Percentiles rank a stretch among this genome's conserved stretches.
These are phyloP conservation scores for Smittium culicis DNA, from an alignment of 371 early-diverging fungal genomes.

Conservation along the genomic window DNA sequence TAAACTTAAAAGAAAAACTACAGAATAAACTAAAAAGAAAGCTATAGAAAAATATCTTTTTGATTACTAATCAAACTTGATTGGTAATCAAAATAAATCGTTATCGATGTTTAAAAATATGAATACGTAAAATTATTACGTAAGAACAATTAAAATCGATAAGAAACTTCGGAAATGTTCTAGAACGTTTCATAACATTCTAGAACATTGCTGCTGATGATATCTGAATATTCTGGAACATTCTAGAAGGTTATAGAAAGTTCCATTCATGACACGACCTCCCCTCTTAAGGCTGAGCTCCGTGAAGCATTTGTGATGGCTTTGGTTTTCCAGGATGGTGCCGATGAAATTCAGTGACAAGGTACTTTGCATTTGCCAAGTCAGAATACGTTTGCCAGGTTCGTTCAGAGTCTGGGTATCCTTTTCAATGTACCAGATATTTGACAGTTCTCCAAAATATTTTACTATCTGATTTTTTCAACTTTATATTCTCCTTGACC, in stretches of 20 bases:
- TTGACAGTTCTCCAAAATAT: constrained; percentile 14
- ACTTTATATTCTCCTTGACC: constrained; percentile 29
- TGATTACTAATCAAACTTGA: no score
- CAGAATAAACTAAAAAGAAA: no score
- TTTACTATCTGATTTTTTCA: constrained; percentile 20
- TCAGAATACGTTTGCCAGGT: constrained; percentile 15
- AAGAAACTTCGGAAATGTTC: constrained; percentile 5
- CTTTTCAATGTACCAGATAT: constrained; percentile 27
- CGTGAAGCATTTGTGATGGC: constrained; percentile 10
- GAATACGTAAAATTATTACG: background rate
- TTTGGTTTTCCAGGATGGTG: constrained; percentile 11
- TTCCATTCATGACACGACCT: constrained; percentile 12
- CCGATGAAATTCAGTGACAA: constrained; percentile 9
- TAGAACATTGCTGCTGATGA: constrained; percentile 8
- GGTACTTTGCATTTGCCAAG: constrained; percentile 9
- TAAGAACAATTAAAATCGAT: background rate
- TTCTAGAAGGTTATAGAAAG: constrained; percentile 5
- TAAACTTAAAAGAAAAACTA: no score
- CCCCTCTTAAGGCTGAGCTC: constrained; percentile 11
- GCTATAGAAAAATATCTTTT: no score
- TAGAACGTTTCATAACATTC: constrained; percentile 5
- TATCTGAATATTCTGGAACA: constrained; percentile 5
- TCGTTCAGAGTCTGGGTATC: constrained; percentile 13
- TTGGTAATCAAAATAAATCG: no score
- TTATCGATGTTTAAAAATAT: no score